Percentiles rank a stretch among this genome's conserved stretches.
Evolutionary conservation across 441 rosid species (phyloP).

Genomic region (Cnidoscolus chayamansa): DNA sequence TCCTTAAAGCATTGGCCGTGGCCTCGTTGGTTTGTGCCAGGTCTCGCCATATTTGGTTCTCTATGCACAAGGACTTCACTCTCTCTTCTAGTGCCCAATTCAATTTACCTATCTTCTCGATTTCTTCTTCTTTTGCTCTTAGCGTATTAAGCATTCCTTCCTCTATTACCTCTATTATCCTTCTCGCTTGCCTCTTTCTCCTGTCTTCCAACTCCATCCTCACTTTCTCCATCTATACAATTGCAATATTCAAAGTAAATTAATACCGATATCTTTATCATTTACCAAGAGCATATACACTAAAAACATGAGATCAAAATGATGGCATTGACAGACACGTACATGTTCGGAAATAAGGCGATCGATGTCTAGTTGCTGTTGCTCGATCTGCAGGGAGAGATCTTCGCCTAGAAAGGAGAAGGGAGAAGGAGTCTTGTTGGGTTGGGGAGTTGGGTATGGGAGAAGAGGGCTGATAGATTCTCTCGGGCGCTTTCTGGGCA

Average conservation of each 20-base stretch:
- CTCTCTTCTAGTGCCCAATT: constrained; percentile 65
- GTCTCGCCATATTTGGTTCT: constrained; percentile 70
- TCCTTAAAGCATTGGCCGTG: constrained; percentile 55
- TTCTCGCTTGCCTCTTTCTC: constrained; percentile 51
- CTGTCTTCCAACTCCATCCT: constrained; percentile 55
- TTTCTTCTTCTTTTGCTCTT: constrained; percentile 65
- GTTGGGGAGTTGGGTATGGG: constrained; percentile 19
- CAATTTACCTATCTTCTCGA: constrained; percentile 45
- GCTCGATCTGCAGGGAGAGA: constrained; percentile 39
- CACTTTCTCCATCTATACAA: constrained; percentile 45
- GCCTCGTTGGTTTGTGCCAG: constrained; percentile 72
- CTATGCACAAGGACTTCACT: constrained; percentile 42
- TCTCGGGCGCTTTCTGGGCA: constrained; percentile 36
- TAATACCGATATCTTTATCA: neutral
- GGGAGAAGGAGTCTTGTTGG: constrained; percentile 19
- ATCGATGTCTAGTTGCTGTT: constrained; percentile 40
- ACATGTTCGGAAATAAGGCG: constrained; percentile 39
- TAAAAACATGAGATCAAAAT: neutral
- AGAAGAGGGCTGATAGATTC: constrained; percentile 28
- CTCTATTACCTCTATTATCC: constrained; percentile 43
- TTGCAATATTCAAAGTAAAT: neutral
- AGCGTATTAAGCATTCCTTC: constrained; percentile 39
- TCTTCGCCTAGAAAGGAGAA: constrained; percentile 37
- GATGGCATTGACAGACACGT: constrained; percentile 6
- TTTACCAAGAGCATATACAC: neutral